phyloP scores from a whole-genome alignment of 106 monocot genomes.

The Dioscorea dumetorum region DNA sequence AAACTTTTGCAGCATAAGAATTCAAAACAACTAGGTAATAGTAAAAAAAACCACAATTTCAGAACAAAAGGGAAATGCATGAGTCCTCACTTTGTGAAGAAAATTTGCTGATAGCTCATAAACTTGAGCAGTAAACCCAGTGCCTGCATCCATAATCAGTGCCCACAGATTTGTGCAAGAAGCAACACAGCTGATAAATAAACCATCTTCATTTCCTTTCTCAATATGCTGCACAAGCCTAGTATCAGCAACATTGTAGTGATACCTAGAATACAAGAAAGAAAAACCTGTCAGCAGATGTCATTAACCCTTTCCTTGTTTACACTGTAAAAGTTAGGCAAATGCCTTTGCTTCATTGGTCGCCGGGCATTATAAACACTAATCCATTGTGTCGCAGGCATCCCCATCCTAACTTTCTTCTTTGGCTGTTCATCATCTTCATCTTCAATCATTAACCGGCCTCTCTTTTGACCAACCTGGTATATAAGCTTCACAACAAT shows the following conservation, averaged over 20 bases:
- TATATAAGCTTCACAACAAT: conserved; percentile 46
- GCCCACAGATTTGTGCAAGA: conserved; percentile 88
- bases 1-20: no score
- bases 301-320: neutral
- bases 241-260: conserved; percentile 85
- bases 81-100: conserved; percentile 68
- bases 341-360: conserved; percentile 93
- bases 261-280: conserved; percentile 63
- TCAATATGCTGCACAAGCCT: conserved; percentile 87
- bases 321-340: neutral
- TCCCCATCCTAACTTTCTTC: conserved; percentile 80
- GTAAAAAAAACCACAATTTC: neutral
- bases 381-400: conserved; percentile 95
- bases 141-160: conserved; percentile 97
- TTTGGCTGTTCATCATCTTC: conserved; percentile 87
- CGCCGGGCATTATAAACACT: conserved; percentile 78
- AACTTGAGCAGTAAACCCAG: conserved; percentile 84
- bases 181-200: conserved; percentile 83
- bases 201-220: conserved; percentile 87
- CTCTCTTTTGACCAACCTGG: conserved; percentile 93
- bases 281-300: neutral
- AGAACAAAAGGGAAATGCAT: neutral
- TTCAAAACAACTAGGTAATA: neutral
- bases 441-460: conserved; percentile 54
- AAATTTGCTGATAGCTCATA: conserved; percentile 79